These are phyloP conservation scores for Trametopsis cervina DNA, from an alignment of 768 basidiomycete species.

Conservation along the genomic window DNA sequence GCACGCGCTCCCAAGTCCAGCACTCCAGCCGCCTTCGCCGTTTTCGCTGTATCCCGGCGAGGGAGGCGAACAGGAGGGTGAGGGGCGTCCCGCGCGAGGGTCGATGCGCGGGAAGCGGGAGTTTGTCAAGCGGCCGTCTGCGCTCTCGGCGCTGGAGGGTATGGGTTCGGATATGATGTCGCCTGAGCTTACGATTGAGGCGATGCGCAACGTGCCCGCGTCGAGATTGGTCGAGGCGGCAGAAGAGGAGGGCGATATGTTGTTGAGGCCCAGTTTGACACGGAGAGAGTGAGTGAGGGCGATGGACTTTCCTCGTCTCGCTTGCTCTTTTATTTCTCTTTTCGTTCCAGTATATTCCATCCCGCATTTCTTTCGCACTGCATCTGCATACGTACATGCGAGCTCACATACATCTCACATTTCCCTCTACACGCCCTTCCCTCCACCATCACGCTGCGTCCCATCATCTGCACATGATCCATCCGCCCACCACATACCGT, in stretches of 20 bases:
- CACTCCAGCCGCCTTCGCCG: slow-evolving; percentile 22
- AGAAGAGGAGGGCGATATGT: background rate
- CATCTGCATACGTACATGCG: too few relatives aligned
- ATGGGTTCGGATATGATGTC: background rate
- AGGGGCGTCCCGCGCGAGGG: background rate
- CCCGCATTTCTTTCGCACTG: too few relatives aligned
- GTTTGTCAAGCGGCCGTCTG: slow-evolving; percentile 3
- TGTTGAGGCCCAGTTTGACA: slow-evolving; percentile 6
- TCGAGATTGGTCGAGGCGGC: too few relatives aligned
- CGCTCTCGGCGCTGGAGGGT: background rate
- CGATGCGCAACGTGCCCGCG: background rate
- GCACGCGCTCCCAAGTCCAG: slow-evolving; percentile 22
- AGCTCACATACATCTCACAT: too few relatives aligned
- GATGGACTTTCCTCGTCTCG: too few relatives aligned
- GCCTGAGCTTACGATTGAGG: slow-evolving; percentile 6
- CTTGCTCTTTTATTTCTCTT: too few relatives aligned
- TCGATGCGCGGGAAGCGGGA: background rate
- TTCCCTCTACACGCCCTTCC: too few relatives aligned
- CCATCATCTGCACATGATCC: too few relatives aligned
- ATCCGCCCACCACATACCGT: too few relatives aligned
- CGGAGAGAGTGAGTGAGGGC: slow-evolving; percentile 5
- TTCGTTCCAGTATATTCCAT: too few relatives aligned
- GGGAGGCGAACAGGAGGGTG: background rate
- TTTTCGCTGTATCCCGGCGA: slow-evolving; percentile 18
- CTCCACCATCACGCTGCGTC: too few relatives aligned